Evolutionary conservation across 139 green algal species (phyloP).

Genomic region (Mesotaenium endlicherianum): DNA sequence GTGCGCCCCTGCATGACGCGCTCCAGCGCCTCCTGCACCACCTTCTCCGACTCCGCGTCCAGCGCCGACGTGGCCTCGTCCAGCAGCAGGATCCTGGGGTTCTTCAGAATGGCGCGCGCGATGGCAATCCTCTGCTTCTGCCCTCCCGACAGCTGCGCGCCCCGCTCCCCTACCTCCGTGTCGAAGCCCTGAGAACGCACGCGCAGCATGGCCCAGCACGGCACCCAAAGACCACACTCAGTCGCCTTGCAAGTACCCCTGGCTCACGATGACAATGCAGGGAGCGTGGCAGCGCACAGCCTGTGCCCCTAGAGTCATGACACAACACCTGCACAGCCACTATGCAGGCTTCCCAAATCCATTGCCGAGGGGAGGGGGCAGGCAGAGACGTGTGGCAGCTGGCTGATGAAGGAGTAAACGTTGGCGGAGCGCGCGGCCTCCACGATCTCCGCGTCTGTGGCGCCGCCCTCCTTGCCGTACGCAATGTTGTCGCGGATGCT

Average conservation of each 20-base stretch:
- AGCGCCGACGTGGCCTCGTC: slow-evolving; percentile 86
- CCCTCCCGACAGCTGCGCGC: slow-evolving; percentile 69
- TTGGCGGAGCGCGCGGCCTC: slow-evolving; percentile 65
- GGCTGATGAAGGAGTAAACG: slow-evolving; percentile 71
- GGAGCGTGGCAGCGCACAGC: neutral
- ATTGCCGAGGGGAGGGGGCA: neutral
- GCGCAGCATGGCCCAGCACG: no score
- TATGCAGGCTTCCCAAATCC: slow-evolving; percentile 68
- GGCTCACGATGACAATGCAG: neutral
- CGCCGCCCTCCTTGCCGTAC: slow-evolving; percentile 39
- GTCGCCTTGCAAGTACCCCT: no score
- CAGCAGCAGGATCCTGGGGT: slow-evolving; percentile 79
- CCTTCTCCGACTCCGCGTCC: slow-evolving; percentile 71
- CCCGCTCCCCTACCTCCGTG: slow-evolving; percentile 53
- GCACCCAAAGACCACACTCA: no score
- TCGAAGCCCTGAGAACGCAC: slow-evolving; percentile 23
- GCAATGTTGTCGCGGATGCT: slow-evolving; percentile 56
- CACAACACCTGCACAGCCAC: neutral
- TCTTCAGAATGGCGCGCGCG: slow-evolving; percentile 78
- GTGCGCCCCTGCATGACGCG: slow-evolving; percentile 38
- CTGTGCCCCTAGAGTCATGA: neutral
- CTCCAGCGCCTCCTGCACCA: slow-evolving; percentile 52
- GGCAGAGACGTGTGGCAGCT: slow-evolving; percentile 7
- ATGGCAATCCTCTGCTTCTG: slow-evolving; percentile 94
- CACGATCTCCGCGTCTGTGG: slow-evolving; percentile 48